Conservation (phyloP, 352 stramenopile species). For the Phytophthora podocarpi region DNA sequence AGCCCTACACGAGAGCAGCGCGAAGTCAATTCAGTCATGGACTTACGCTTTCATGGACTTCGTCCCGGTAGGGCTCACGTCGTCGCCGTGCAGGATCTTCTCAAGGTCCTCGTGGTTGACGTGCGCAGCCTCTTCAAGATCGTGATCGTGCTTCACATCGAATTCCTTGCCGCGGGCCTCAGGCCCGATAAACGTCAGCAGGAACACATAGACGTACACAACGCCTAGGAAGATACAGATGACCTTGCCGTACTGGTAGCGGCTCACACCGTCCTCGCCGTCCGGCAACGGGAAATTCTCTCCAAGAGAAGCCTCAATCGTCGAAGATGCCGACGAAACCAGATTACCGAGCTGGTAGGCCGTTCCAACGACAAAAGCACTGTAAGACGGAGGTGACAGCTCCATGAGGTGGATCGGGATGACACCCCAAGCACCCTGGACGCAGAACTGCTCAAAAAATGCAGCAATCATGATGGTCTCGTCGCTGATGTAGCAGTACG, state of each 20-base stretch:
- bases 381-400: constrained; percentile 57
- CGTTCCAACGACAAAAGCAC: constrained; percentile 51
- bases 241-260: constrained; percentile 59
- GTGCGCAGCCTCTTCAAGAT: constrained; percentile 38
- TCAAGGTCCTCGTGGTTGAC: constrained; percentile 40
- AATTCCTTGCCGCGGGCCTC: constrained; percentile 60
- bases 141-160: constrained; percentile 44
- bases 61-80: constrained; percentile 8
- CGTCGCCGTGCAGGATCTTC: constrained; percentile 36
- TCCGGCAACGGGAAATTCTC: constrained; percentile 52
- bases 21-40: neutral
- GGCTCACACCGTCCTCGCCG: constrained; percentile 22
- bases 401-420: constrained; percentile 54
- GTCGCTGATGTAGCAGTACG: constrained; percentile 46
- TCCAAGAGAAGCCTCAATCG: constrained; percentile 52
- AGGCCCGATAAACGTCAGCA: constrained; percentile 52
- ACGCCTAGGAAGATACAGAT: constrained; percentile 53
- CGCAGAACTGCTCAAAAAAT: constrained; percentile 48
- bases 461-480: constrained; percentile 43
- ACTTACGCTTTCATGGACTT: constrained; percentile 29
- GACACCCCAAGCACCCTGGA: constrained; percentile 61
- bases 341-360: constrained; percentile 64
- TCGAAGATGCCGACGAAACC: constrained; percentile 55
- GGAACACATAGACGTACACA: constrained; percentile 53
- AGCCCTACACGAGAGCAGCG: neutral